These are phyloP conservation scores for Trametes versicolor DNA, from an alignment of 1,284 basidiomycete species.

Conservation along the genomic window DNA sequence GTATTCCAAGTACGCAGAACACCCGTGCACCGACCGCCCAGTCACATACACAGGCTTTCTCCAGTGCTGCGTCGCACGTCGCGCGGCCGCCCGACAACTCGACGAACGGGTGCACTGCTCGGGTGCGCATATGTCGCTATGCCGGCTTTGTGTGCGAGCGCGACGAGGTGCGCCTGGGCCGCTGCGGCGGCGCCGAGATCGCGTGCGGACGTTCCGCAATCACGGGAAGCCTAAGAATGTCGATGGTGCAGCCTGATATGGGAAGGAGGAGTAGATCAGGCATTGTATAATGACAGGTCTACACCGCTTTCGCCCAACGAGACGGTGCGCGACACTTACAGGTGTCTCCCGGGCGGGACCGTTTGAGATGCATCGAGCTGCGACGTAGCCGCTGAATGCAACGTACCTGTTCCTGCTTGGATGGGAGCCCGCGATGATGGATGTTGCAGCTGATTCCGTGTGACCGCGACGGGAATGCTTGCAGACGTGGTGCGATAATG, in stretches of 20 bases:
- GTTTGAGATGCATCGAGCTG: slow-evolving; percentile 2
- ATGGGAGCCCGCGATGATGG: not conserved
- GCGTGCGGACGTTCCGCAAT: not conserved
- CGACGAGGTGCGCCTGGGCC: not conserved
- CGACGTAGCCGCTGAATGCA: not conserved
- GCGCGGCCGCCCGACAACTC: not conserved
- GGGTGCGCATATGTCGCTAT: slow-evolving; percentile 11
- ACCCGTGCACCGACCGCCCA: not conserved
- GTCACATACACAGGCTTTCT: slow-evolving; percentile 3
- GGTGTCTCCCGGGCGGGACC: no score
- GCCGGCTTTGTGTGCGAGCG: not conserved
- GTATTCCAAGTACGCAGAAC: slow-evolving; percentile 9
- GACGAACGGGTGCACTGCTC: not conserved
- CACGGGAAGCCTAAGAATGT: not conserved
- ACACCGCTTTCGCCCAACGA: slow-evolving; percentile 1
- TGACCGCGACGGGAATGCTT: not conserved
- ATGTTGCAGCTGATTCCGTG: not conserved
- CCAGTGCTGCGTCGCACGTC: not conserved
- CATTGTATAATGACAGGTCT: slow-evolving; percentile 1
- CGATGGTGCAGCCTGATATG: not conserved
- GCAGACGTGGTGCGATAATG: not conserved
- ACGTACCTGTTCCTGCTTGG: not conserved
- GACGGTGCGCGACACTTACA: not conserved
- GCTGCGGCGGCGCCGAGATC: slow-evolving; percentile 1
- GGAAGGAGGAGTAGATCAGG: not conserved